Evolutionary conservation across 1,284 basidiomycete genomes (phyloP), one percentile per base, ranked within the genome.

Genomic region (Heterobasidion irregulare): DNA sequence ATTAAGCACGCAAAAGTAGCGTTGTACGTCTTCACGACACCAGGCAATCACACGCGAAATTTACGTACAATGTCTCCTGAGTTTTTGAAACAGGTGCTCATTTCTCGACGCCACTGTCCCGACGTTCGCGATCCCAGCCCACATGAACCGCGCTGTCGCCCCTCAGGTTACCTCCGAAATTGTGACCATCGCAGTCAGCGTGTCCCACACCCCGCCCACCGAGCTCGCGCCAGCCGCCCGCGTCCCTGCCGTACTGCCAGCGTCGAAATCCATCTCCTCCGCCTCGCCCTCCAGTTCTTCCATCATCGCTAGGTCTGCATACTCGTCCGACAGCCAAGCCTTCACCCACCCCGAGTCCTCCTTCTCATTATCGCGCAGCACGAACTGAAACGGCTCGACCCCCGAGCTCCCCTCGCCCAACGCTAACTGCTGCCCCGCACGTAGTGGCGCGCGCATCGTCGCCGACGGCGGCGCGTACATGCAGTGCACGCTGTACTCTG

Each of bases 331-430:
- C 6, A 59, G 19, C 26, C 53, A 59, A 0, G 57, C 47, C 51
- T 59, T 59, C 15, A 57, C 43, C 41, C 55, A 59, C 19, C 58
- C 56, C 5, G 56, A 52, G 43, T 59, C 58, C n/a, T 43, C 16
- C 36, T 16, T 13, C 46, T 47, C 15, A 13, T 49, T 44, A 4
- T 41, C 35, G 35, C 35, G 5, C 47, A 59, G 46, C 16, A 46
- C 53, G 35, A 59, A 59, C 12, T 16, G 34, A 16, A 59, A 35
- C 47, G 53, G 54, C 13, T 46, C 48, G 12, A 49, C 52, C 4
- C 46, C 53, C 36, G 51, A 46, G 13, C 44, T 32, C 7, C 33
- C 38, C 19, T 56, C 47, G 15, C 58, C 58, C n/a, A 59, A 48
- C 5, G 47, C 34, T 8, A 59, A 34, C 10, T 33, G 3, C 13